Conservation (phyloP, 2,329 filamentous ascomycete genomes). For the Calonectria multiphialidica region DNA sequence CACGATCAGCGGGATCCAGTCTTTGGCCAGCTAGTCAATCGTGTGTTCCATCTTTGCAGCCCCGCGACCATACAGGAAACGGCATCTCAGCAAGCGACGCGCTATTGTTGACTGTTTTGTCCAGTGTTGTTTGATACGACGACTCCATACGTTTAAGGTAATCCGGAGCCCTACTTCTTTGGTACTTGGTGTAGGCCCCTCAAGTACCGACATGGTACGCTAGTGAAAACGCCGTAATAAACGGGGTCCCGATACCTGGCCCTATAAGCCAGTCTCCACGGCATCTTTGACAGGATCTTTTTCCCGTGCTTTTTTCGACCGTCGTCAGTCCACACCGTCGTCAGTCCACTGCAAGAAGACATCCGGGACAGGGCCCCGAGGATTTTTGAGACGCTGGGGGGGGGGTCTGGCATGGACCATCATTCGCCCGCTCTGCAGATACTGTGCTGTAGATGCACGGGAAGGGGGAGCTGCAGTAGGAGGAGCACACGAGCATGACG, state of each 20-base stretch:
- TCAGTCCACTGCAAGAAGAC: not conserved
- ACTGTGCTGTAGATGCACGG: slow-evolving; percentile 7
- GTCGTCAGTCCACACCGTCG: not conserved
- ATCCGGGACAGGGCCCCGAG: not conserved
- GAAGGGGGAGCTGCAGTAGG: slow-evolving; percentile 12
- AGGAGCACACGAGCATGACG: slow-evolving; percentile 16
- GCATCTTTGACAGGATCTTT: not conserved
- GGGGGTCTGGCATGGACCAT: not conserved
- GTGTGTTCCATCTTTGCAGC: slow-evolving; percentile 23
- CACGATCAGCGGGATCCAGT: slow-evolving; percentile 25
- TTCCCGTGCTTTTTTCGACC: not conserved
- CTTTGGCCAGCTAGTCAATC: slow-evolving; percentile 18
- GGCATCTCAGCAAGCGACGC: slow-evolving; percentile 3
- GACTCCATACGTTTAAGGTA: slow-evolving; percentile 6
- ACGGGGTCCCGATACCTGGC: slow-evolving; percentile 26
- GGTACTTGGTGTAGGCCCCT: not conserved
- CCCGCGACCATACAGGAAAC: slow-evolving; percentile 12
- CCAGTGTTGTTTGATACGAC: slow-evolving; percentile 5
- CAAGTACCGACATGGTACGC: slow-evolving; percentile 35
- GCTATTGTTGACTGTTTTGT: not conserved
- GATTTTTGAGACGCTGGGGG: not conserved
- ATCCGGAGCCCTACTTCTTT: not conserved
- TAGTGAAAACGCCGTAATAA: slow-evolving; percentile 40
- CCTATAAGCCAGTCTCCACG: not conserved
- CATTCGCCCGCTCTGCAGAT: slow-evolving; percentile 11